These are phyloP conservation scores for Leucogyrophana mollusca DNA, from an alignment of 768 basidiomycete species.

Conservation along the genomic window DNA sequence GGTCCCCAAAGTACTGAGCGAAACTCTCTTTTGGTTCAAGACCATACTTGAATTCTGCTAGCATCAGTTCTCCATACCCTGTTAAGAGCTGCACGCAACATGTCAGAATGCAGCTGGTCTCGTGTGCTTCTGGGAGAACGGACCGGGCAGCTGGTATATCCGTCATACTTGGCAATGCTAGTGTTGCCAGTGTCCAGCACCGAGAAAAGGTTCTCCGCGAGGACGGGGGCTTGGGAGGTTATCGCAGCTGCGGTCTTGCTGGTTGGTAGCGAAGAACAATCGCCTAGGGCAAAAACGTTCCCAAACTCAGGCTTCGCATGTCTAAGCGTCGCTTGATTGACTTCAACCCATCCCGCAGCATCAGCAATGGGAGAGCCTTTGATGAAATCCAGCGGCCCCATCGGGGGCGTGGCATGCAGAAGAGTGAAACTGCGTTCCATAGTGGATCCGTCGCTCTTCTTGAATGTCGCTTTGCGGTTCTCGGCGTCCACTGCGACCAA, in stretches of 20 bases:
- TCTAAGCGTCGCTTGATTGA: slow-evolving; percentile 77
- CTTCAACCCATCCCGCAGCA: slow-evolving; percentile 84
- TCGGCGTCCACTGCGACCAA: slow-evolving; percentile 69
- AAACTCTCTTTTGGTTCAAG: slow-evolving; percentile 88
- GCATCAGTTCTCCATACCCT: slow-evolving; percentile 78
- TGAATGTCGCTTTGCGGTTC: slow-evolving; percentile 84
- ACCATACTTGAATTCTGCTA: slow-evolving; percentile 95
- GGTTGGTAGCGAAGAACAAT: slow-evolving; percentile 88
- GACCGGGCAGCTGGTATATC: slow-evolving; percentile 88
- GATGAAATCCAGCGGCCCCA: slow-evolving; percentile 84
- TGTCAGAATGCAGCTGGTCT: slow-evolving; percentile 6
- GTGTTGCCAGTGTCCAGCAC: slow-evolving; percentile 72
- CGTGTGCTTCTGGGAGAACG: slow-evolving; percentile 22
- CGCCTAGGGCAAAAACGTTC: slow-evolving; percentile 92
- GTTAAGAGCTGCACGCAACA: slow-evolving; percentile 58
- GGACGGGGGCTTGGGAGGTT: slow-evolving; percentile 85
- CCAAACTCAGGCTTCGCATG: slow-evolving; percentile 76
- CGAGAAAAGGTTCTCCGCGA: slow-evolving; percentile 84
- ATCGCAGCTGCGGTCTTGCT: slow-evolving; percentile 97
- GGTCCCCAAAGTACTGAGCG: slow-evolving; percentile 62
- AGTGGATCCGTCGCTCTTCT: slow-evolving; percentile 66
- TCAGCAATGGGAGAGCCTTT: slow-evolving; percentile 79
- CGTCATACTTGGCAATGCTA: slow-evolving; percentile 74
- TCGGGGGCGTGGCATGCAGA: slow-evolving; percentile 87
- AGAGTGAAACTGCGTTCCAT: slow-evolving; percentile 77